Percentiles rank a stretch among this genome's conserved stretches.
These are phyloP conservation scores for Rhynchospora pubera DNA, from an alignment of 176 grass and related monocot species.

Conservation along the genomic window DNA sequence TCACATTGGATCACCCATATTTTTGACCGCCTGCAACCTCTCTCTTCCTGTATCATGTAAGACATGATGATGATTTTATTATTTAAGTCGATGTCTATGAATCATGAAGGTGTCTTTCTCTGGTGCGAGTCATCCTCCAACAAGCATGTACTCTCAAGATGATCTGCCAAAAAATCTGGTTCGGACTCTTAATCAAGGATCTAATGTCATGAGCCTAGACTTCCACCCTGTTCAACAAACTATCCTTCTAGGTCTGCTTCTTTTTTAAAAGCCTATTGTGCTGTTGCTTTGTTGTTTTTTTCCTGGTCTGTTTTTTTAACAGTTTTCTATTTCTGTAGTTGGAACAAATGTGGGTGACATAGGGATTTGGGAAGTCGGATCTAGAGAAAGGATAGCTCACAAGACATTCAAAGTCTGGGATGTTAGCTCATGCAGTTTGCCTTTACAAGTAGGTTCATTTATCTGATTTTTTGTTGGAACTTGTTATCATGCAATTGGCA, in stretches of 20 bases:
- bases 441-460: constrained; percentile 61
- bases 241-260: constrained; percentile 79
- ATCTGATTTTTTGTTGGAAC: neutral
- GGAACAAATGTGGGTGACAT: constrained; percentile 99
- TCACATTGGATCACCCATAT: neutral
- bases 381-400: constrained; percentile 87
- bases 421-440: constrained; percentile 57
- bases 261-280: neutral
- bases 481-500: constrained; percentile 10
- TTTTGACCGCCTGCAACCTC: neutral
- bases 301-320: neutral
- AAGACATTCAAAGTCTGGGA: constrained; percentile 99
- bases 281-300: neutral
- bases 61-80: constrained; percentile 10
- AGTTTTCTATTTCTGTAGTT: constrained; percentile 44
- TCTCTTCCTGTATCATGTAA: neutral
- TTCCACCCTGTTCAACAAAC: constrained; percentile 95
- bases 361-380: constrained; percentile 95
- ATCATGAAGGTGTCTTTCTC: constrained; percentile 70
- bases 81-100: constrained; percentile 16
- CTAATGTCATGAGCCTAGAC: constrained; percentile 97
- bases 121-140: constrained; percentile 70
- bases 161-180: constrained; percentile 86
- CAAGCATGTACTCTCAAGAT: constrained; percentile 79
- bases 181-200: constrained; percentile 85